Evolutionary conservation across 495 filamentous ascomycete genomes (phyloP).

Genomic region (Xylaria grammica): DNA sequence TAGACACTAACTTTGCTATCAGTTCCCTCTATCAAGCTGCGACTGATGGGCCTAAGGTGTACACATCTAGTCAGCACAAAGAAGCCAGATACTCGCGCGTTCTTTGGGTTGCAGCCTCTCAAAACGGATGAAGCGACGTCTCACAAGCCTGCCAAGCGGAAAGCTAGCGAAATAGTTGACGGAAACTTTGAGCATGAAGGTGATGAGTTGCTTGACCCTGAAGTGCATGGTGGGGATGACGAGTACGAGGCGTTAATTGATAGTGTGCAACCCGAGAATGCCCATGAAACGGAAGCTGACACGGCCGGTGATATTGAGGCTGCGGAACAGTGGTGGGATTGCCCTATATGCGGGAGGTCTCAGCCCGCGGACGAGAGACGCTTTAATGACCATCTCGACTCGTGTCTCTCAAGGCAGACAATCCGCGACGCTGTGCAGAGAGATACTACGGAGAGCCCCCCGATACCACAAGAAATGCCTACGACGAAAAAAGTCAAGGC

Average conservation of each 20-base stretch:
- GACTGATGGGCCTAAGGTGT: conserved; percentile 87
- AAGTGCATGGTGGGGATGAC: conserved; percentile 1
- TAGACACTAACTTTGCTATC: background rate
- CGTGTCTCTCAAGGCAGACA: conserved; percentile 83
- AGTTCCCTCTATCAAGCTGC: conserved; percentile 75
- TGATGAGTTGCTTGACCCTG: conserved; percentile 2
- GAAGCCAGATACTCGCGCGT: conserved; percentile 70
- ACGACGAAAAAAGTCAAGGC: conserved; percentile 39
- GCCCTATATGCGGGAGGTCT: conserved; percentile 80
- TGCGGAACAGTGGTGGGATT: conserved; percentile 71
- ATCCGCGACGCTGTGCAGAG: conserved; percentile 81
- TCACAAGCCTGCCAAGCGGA: conserved; percentile 29
- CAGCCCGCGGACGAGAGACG: conserved; percentile 74
- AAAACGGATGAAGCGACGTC: conserved; percentile 20
- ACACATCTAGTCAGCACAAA: conserved; percentile 87
- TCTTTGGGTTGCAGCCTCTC: conserved; percentile 69
- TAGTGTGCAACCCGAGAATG: background rate
- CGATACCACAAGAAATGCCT: conserved; percentile 18
- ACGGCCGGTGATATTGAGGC: conserved; percentile 54
- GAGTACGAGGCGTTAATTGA: background rate
- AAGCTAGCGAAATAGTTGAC: conserved; percentile 3
- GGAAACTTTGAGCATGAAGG: conserved; percentile 26
- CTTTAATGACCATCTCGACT: conserved; percentile 95
- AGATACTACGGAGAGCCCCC: conserved; percentile 29
- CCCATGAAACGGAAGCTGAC: background rate